Base-by-base conservation (phyloP, 768 basidiomycete genomes). In the Candolleomyces efflorescens region DNA sequence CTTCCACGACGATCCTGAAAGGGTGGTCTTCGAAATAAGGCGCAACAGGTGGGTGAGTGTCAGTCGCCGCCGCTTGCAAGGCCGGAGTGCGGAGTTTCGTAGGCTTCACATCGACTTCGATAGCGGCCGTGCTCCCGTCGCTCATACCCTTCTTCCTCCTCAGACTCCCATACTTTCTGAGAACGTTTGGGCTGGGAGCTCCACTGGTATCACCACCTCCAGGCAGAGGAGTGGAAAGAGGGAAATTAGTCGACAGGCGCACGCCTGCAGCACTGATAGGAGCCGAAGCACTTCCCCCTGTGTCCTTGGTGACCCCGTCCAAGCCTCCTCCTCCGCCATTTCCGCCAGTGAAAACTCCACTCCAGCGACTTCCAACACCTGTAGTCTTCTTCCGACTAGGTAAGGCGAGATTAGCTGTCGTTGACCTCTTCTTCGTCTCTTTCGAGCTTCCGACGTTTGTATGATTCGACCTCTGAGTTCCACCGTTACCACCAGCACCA, bases 21-120 rank as follows among this genome's bases (percentile, higher is more conserved):
- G 58, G 58, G 23, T 59, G 58, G 23, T 59, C 37, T 32, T 59
- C 58, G 36, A 59, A 59, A 23, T 59, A 59, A 5, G 58, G 52
- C 11, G 53, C 27, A n/a, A 32, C 6, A 10, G 5, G 1, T 26
- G 54, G 26, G 39, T 20, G 13, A 22, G 51, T 6, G 4, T 17
- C 18, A 36, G 32, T 18, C 18, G 9, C 39, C 17, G 22, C n/a
- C 15, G 51, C 15, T 4, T 13, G 18, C 13, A 18, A 20, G 23
- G 46, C 23, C 22, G n/a, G 46, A 22, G 9, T 17, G 41, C 17
- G 5, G 41, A 17, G 9, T 6, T 43, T 43, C 9, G 15, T 15
- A 15, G 17, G 17, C 17, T 43, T 43, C 7, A 5, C 41, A 20
- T 43, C 18, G 41, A 43, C 18, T 6, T 17, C 41, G 41, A 43